Evolutionary conservation across 2,329 filamentous ascomycete genomes (phyloP), one percentile per base, ranked within the genome.

Genomic region (Pestalotiopsis sp.): DNA sequence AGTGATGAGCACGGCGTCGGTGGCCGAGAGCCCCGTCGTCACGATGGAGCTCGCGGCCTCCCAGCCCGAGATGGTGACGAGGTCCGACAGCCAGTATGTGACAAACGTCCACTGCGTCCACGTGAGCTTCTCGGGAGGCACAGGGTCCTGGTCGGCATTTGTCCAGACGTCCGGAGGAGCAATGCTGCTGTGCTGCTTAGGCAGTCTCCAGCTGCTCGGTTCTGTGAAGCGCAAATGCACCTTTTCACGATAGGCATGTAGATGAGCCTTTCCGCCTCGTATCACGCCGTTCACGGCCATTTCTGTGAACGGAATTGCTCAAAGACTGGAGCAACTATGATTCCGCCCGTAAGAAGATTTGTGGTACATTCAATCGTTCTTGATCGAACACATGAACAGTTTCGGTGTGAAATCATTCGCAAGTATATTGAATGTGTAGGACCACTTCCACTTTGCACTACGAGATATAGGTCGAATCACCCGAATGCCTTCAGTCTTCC

Each of bases 61-160:
- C 76, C 77, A 78, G 9, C 73, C 75, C 3, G 73, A 73, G 3
- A 76, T 70, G 20, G 75, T 78, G 17, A 78, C 72, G 75, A 84
- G 79, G 69, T 85, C 83, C 6, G 79, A 81, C 68, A 79, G 81
- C 83, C 83, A 85, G 71, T 85, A 84, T 14, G 80, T 79, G 76
- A 82, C 81, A 70, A 82, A 84, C 38, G 82, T 79, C 63, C 80
- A 73, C 13, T 75, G 77, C 4, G 80, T 80, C 83, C 83, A 84
- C 22, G 81, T 84, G 64, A 79, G 75, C 66, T 79, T 76, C 68
- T 82, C 79, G 2, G 76, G 75, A 26, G 82, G 73, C 0, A 79
- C 74, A 3, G 76, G 75, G 69, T 78, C 76, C 56, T 74, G 70
- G 67, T 75, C 74, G 4, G 72, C 72, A 58, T 75, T 75, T 2